Evolutionary conservation across 768 basidiomycete species (phyloP), one percentile per base, ranked within the genome.

Genomic region (Omphalotus guepiniiformis): DNA sequence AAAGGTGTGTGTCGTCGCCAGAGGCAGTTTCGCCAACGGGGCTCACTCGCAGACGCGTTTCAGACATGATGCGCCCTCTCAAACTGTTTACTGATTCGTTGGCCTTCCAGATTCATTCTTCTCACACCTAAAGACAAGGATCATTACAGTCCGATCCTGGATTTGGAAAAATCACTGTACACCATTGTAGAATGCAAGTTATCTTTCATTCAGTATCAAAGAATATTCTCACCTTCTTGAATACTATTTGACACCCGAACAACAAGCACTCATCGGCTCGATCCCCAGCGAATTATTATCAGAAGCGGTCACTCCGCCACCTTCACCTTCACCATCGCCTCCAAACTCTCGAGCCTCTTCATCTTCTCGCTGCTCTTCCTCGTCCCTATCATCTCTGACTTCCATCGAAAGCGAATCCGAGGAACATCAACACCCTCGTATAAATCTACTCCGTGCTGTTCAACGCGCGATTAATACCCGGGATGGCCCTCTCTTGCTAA

Each of bases 81-180:
- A 39, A 39, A 22, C 47, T 40, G 30, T 28, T 13, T 38, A 42
- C 40, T 45, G 22, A 45, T 26, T 47, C 26, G 45, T 13, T 21
- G 35, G 2, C 11, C 5, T 43, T 51, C 11, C 48, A 90, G 88
- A 61, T 92, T 82, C 67, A 75, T 87, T 52, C 73, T 92, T 50
- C 75, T 92, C 43, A 80, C 75, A 36, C 90, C 90, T 25, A 88
- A 82, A 57, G 89, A 93, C 70, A 81, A 81, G 55, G 88, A 93
- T 55, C 87, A 91, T 54, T 93, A 91, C 64, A 85, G 88, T 60
- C 90, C 90, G 12, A 83, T 93, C 47, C 76, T 84, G 72, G 86
- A 86, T 58, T 69, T 93, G 27, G 85, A 88, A 67, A 72, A 75
- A 50, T 76, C 83, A 9, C 64, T 93, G 23, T 74, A 82, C 61